Conservation (phyloP, 306 rosid species). For the Argentina anserina region DNA sequence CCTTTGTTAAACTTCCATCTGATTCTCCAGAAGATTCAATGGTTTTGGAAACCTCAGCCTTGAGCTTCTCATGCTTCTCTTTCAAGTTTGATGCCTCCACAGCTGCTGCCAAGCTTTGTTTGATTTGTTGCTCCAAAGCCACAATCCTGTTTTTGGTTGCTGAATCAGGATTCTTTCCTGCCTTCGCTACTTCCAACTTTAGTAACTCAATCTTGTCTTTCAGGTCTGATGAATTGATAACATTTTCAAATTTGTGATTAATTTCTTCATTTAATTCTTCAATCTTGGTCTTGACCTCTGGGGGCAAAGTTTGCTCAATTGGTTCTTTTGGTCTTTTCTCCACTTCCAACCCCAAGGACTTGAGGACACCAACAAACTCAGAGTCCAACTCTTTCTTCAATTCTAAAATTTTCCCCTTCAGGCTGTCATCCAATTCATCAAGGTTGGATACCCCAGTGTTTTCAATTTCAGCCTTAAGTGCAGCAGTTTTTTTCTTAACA, state of each 20-base stretch:
- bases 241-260: slow-evolving; percentile 42
- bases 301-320: slow-evolving; percentile 27
- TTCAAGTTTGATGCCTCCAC: slow-evolving; percentile 57
- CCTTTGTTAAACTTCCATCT: slow-evolving; percentile 35
- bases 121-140: slow-evolving; percentile 63
- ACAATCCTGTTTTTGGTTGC: slow-evolving; percentile 57
- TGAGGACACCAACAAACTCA: slow-evolving; percentile 50
- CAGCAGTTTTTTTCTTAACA: slow-evolving; percentile 51
- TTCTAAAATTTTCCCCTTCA: slow-evolving; percentile 51
- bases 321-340: slow-evolving; percentile 29
- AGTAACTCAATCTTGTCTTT: slow-evolving; percentile 60
- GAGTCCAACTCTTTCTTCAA: slow-evolving; percentile 56
- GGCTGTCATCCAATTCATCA: slow-evolving; percentile 49
- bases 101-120: slow-evolving; percentile 52
- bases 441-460: slow-evolving; percentile 37
- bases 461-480: slow-evolving; percentile 57
- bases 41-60: slow-evolving; percentile 42
- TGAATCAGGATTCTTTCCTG: slow-evolving; percentile 50
- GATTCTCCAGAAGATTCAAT: slow-evolving; percentile 32
- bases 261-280: slow-evolving; percentile 54
- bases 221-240: slow-evolving; percentile 47
- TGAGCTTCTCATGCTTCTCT: slow-evolving; percentile 57
- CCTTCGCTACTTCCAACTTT: slow-evolving; percentile 66
- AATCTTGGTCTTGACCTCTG: slow-evolving; percentile 37
- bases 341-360: slow-evolving; percentile 58